Conservation (phyloP, 192 early-diverging fungal species). For the Backusella liffmaniae region DNA sequence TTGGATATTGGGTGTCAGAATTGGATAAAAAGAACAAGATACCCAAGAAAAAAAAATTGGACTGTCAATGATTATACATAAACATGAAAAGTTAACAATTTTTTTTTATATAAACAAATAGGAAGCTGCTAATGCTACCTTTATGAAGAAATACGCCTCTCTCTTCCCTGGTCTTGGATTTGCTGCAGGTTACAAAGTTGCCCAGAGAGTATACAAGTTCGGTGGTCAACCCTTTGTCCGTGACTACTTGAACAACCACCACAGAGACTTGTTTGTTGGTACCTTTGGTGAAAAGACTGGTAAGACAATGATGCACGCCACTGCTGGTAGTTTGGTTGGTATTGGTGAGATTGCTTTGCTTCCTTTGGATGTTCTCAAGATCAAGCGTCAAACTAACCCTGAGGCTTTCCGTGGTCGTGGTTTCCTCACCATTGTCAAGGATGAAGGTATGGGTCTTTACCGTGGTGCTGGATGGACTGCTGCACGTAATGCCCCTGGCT, state of each 20-base stretch:
- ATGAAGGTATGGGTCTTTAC: slow-evolving; percentile 93
- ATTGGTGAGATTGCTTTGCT: slow-evolving; percentile 97
- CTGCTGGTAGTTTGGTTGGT: slow-evolving; percentile 94
- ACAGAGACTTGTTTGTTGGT: slow-evolving; percentile 70
- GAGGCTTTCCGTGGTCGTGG: slow-evolving; percentile 84
- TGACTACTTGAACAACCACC: slow-evolving; percentile 86
- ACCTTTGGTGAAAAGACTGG: slow-evolving; percentile 92
- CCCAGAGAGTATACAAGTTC: slow-evolving; percentile 98
- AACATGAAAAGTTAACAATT: background rate
- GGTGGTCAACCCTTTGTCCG: slow-evolving; percentile 96
- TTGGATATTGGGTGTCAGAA: background rate
- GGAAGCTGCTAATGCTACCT: slow-evolving; percentile 74
- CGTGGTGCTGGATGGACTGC: slow-evolving; percentile 96
- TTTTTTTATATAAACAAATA: slow-evolving; percentile 12
- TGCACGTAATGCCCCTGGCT: slow-evolving; percentile 96
- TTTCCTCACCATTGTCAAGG: slow-evolving; percentile 69
- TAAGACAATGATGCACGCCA: slow-evolving; percentile 97
- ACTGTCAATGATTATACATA: background rate
- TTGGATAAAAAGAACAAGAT: background rate
- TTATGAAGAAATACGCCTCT: slow-evolving; percentile 83
- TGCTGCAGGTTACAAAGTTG: slow-evolving; percentile 97
- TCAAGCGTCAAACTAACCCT: slow-evolving; percentile 96
- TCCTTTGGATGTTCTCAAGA: slow-evolving; percentile 97
- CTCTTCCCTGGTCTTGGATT: slow-evolving; percentile 97
- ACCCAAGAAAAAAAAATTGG: background rate